Percentiles rank a stretch among this genome's conserved stretches.
Conservation (phyloP, 352 stramenopile genomes). For the Phytophthora lateralis region DNA sequence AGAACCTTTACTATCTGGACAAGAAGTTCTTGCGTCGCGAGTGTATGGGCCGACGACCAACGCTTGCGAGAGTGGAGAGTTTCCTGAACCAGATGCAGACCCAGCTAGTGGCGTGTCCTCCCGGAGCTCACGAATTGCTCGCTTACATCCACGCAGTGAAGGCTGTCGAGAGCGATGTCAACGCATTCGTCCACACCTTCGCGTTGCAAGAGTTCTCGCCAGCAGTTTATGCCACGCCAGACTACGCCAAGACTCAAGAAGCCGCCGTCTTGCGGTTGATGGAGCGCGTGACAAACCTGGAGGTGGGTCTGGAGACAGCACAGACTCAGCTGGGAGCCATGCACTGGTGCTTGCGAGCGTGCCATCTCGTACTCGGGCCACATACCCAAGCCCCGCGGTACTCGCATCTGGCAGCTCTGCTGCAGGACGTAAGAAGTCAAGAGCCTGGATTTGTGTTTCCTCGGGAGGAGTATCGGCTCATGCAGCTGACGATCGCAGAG, state of each 20-base stretch:
- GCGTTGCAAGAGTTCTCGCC: conserved; percentile 52
- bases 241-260: conserved; percentile 40
- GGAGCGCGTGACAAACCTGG: conserved; percentile 59
- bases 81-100: conserved; percentile 64
- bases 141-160: conserved; percentile 61
- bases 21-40: conserved; percentile 54
- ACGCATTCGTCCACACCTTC: conserved; percentile 49
- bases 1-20: conserved; percentile 78
- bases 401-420: conserved; percentile 67
- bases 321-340: conserved; percentile 62
- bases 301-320: conserved; percentile 60
- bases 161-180: conserved; percentile 41
- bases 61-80: conserved; percentile 52
- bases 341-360: conserved; percentile 83
- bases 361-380: conserved; percentile 58
- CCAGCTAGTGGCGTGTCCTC: conserved; percentile 55
- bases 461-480: conserved; percentile 66
- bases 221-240: conserved; percentile 45
- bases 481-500: conserved; percentile 76
- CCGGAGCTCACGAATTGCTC: conserved; percentile 54
- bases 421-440: conserved; percentile 55
- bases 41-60: conserved; percentile 54
- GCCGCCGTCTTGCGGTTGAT: conserved; percentile 50
- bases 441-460: conserved; percentile 59
- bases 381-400: conserved; percentile 58